phyloP scores from a whole-genome alignment of 768 basidiomycete genomes.

The Leccinum variicolor region DNA sequence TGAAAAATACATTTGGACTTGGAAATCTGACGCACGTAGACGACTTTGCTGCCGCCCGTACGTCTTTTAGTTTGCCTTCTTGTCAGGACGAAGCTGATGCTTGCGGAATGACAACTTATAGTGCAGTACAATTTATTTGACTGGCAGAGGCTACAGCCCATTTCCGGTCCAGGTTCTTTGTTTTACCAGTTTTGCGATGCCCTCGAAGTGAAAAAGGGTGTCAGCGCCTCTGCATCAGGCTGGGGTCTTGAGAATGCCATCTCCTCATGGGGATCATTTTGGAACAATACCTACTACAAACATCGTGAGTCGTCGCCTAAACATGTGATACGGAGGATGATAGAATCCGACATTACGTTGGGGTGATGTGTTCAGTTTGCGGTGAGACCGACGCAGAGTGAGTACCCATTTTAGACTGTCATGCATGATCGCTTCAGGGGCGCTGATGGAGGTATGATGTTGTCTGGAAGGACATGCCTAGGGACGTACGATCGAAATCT shows the following conservation, averaged over 20 bases:
- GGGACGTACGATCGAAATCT: slow-evolving; percentile 39
- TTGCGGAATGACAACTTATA: slow-evolving; percentile 31
- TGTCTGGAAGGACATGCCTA: slow-evolving; percentile 31
- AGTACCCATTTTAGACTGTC: slow-evolving; percentile 18
- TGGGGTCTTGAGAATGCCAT: slow-evolving; percentile 65
- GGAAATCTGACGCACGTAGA: slow-evolving; percentile 55
- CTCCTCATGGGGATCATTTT: slow-evolving; percentile 57
- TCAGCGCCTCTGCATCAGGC: slow-evolving; percentile 43
- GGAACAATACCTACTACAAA: slow-evolving; percentile 47
- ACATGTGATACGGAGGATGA: not conserved
- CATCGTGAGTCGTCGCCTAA: slow-evolving; percentile 36
- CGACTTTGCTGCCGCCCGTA: slow-evolving; percentile 60
- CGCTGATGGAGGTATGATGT: slow-evolving; percentile 35
- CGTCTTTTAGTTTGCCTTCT: slow-evolving; percentile 12
- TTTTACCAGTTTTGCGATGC: slow-evolving; percentile 42
- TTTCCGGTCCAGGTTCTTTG: slow-evolving; percentile 36
- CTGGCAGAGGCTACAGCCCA: slow-evolving; percentile 63
- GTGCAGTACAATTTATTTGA: slow-evolving; percentile 55
- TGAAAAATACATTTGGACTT: slow-evolving; percentile 62
- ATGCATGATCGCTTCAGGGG: not conserved
- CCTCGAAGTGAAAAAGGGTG: slow-evolving; percentile 38
- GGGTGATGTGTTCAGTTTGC: slow-evolving; percentile 43
- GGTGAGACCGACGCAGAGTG: slow-evolving; percentile 45
- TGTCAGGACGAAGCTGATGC: not conserved
- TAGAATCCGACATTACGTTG: not conserved